These are phyloP conservation scores for Mrakia gelida DNA, from an alignment of 768 basidiomycete genomes.

Conservation along the genomic window DNA sequence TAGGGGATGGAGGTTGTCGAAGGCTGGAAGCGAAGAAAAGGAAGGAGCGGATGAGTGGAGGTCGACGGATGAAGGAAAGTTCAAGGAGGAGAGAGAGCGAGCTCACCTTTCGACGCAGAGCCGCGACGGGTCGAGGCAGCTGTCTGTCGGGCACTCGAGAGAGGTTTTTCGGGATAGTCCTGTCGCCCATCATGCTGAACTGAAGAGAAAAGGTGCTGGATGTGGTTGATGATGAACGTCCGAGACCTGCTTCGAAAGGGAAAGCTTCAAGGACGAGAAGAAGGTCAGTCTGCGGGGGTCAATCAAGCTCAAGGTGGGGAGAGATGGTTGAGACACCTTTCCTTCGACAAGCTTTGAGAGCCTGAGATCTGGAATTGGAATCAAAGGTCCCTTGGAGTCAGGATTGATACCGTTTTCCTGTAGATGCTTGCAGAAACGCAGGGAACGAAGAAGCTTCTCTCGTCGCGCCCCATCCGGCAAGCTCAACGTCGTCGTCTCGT, in stretches of 20 bases:
- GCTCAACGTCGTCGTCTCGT: too few relatives aligned
- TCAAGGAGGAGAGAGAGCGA: background rate
- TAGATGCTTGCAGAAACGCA: too few relatives aligned
- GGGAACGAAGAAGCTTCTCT: too few relatives aligned
- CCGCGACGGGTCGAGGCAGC: background rate
- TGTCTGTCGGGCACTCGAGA: background rate
- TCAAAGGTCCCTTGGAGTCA: background rate
- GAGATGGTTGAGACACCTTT: background rate
- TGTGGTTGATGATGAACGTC: background rate
- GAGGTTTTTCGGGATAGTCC: background rate
- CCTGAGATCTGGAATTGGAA: background rate
- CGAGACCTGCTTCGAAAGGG: background rate
- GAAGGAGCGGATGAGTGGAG: too few relatives aligned
- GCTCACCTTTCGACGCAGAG: background rate
- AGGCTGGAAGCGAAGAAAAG: background rate
- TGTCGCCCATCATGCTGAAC: background rate
- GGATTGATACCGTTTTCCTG: too few relatives aligned
- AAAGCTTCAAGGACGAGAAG: background rate
- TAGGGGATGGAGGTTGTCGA: background rate
- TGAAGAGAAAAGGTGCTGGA: background rate
- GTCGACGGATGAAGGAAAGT: slow-evolving; percentile 14
- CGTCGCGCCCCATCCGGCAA: too few relatives aligned
- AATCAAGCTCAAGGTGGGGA: background rate
- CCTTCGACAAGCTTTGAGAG: background rate
- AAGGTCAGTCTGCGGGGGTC: background rate